Base-by-base conservation (phyloP, 2,329 filamentous ascomycete species). In the Clonostachys rhizophaga region DNA sequence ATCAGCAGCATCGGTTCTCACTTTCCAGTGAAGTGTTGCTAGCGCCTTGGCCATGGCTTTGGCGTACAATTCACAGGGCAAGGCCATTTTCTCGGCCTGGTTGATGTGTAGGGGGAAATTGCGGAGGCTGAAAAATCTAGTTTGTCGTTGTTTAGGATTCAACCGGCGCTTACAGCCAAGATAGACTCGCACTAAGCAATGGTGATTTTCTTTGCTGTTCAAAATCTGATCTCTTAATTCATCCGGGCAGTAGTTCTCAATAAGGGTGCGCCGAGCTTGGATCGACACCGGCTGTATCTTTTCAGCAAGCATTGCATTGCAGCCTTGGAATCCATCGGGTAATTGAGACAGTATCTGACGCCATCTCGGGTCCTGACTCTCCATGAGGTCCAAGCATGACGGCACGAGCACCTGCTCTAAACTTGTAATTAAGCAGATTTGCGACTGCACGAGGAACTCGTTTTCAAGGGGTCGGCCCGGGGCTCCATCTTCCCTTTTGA, bases 91-190 rank as follows among this genome's bases (percentile, higher is more conserved):
- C 20, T 74, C 64, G 57, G 80, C 70, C 47, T 81, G 72, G 46
- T 81, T 68, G 0, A 73, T 14, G 48, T 78, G 66, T 0, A 81
- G 61, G 0, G 69, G 70, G 17, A 69, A 73, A 47, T 82, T 81
- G 2, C 71, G 65, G 0, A 81, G 56, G 16, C 59, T 70, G 50
- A 72, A 72, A 44, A 55, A 40, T n/a, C 16, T 42, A n/a, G 14
- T 14, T 24, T 24, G 24, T 10, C 24, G 24, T n/a, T 14, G 9
- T 11, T 30, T 9, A 12, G 36, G 34, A 14, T 13, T 8, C n/a
- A 17, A 30, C 44, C 34, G 43, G 4, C 24, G 40, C 14, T 36
- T 34, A 14, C 44, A 35, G 18, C 48, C 48, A 7, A 49, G 41
- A 41, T 49, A 49, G 4, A 40, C 6, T 7, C 48, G 44, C 10